These are phyloP conservation scores for Dictyostelium brefeldianum DNA, from an alignment of 78 protist species.

Conservation along the genomic window DNA sequence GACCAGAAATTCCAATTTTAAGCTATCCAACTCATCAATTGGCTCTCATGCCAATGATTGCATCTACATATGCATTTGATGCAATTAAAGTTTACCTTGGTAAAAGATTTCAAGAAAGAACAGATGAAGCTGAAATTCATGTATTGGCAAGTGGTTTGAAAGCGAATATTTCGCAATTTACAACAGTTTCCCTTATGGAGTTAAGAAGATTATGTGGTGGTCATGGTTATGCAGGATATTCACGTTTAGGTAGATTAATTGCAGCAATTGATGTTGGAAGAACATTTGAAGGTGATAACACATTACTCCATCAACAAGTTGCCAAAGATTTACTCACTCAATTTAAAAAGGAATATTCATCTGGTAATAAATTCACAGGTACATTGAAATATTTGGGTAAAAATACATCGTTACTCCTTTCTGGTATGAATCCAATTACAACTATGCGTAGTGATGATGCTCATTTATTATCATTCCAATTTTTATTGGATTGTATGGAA, in stretches of 20 bases:
- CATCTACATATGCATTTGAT: constrained; percentile 67
- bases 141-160: constrained; percentile 59
- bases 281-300: constrained; percentile 87
- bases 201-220: constrained; percentile 90
- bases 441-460: constrained; percentile 44
- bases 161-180: constrained; percentile 25
- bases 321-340: constrained; percentile 86
- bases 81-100: constrained; percentile 30
- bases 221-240: constrained; percentile 84
- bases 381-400: constrained; percentile 62
- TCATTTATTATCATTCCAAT: constrained; percentile 34
- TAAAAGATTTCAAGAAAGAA: constrained; percentile 32
- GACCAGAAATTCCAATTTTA: constrained; percentile 67
- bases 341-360: constrained; percentile 61
- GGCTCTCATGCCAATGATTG: constrained; percentile 75
- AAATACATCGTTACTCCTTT: constrained; percentile 36
- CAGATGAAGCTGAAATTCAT: constrained; percentile 65
- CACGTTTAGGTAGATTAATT: constrained; percentile 34
- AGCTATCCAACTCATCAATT: constrained; percentile 75
- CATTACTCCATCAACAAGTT: constrained; percentile 75
- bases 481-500: constrained; percentile 48
- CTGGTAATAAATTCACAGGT: constrained; percentile 68
- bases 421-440: constrained; percentile 43
- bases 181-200: constrained; percentile 18
- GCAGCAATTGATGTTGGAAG: constrained; percentile 32